Evolutionary conservation across 768 basidiomycete genomes (phyloP).

Genomic region (Xerocomellus amylosporus): DNA sequence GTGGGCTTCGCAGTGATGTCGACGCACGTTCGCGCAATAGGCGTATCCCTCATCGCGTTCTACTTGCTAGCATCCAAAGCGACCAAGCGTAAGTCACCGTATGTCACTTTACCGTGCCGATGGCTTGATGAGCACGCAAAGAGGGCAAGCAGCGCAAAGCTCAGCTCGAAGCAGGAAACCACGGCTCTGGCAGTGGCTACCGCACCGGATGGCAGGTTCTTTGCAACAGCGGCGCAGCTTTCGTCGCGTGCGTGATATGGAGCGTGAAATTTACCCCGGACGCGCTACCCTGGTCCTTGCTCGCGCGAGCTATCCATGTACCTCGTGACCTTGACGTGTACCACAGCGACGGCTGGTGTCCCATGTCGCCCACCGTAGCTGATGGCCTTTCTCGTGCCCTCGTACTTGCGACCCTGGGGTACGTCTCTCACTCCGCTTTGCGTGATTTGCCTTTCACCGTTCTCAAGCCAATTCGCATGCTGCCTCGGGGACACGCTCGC

Average conservation of each 20-base stretch:
- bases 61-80: constrained; percentile 80
- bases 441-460: background rate
- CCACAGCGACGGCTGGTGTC: constrained; percentile 56
- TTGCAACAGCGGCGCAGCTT: constrained; percentile 69
- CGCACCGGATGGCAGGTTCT: constrained; percentile 79
- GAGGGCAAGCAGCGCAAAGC: constrained; percentile 76
- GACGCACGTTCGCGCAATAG: constrained; percentile 63
- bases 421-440: constrained; percentile 17
- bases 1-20: constrained; percentile 75
- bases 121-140: constrained; percentile 21
- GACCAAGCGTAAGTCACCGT: constrained; percentile 62
- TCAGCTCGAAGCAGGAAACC: constrained; percentile 73
- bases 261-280: constrained; percentile 52
- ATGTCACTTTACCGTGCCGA: background rate
- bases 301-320: constrained; percentile 11
- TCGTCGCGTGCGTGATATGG: constrained; percentile 63
- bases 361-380: constrained; percentile 42
- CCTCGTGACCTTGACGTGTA: constrained; percentile 31
- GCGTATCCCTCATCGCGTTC: constrained; percentile 65
- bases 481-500: constrained; percentile 91
- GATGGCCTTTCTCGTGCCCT: constrained; percentile 58
- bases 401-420: constrained; percentile 68
- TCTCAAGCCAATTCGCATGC: constrained; percentile 75
- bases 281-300: constrained; percentile 37
- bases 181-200: constrained; percentile 57